Base-by-base conservation (phyloP, 306 rosid genomes). In the Dalbergia cultrata region DNA sequence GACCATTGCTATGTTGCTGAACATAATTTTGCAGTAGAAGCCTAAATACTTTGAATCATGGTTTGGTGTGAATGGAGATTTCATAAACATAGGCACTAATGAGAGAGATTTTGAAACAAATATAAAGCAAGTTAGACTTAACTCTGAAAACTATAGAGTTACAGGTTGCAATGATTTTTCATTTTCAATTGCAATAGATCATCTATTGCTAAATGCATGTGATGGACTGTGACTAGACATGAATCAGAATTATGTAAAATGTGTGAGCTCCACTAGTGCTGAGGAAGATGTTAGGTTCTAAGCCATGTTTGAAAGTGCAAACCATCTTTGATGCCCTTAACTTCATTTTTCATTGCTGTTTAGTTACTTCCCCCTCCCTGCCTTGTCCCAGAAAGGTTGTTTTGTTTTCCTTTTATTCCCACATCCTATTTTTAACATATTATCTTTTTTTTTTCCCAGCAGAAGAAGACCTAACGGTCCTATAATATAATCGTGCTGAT, bases 391-490 rank as follows among this genome's bases (percentile, higher is more conserved):
- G 37, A 70, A n/a, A 21, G 34, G 13, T 45, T 66, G 54, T 8
- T 11, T 14, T 60, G 35, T 41, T 70, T 84, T 74, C 18, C 41
- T 80, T 80, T 39, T 54, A 69, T 77, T 69, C 33, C 19, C 12
- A 3, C 53, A 18, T 64, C 41, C 65, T 60, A 44, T 13, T 74
- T 64, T 56, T 76, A 60, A 47, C 76, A 26, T 16, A 58, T 39
- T 64, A 37, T 57, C 57, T 18, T 21, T 41, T 67, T 14, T 35
- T 41, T 74, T 80, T 80, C 2, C 37, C 45, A 67, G 84, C 70
- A 72, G 78, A 79, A 82, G 65, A 65, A 73, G 26, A 71, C 61
- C 2, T 58, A 49, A 77, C 74, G 77, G 61, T 19, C 78, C 63
- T 67, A 62, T 56, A 53, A 62, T 77, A 77, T 33, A 70, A 58